A percentile compares a stretch with the other conserved stretches of the same genome.
Conservation (phyloP, 2,329 filamentous ascomycete species). For the Pseudocercospora fijiensis region DNA sequence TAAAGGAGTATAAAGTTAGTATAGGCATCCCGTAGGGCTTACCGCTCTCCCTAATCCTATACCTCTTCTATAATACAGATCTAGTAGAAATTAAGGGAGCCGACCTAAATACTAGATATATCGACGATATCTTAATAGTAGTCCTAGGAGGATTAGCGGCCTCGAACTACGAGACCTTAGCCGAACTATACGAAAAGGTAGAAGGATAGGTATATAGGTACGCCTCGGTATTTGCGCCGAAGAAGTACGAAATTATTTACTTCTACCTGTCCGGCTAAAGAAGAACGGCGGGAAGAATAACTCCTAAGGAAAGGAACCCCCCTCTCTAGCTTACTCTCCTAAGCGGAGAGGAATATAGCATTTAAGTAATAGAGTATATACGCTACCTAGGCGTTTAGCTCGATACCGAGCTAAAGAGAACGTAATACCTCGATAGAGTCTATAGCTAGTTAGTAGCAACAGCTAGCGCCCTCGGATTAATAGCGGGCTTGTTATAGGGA, state of each 20-base stretch:
- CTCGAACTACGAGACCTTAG: not conserved
- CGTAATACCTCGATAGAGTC: not conserved
- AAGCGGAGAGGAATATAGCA: not conserved
- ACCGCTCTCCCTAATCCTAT: not conserved
- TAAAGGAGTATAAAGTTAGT: not conserved
- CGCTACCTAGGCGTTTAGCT: not conserved
- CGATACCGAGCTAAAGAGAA: not conserved
- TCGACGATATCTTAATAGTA: not conserved
- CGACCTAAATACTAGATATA: not conserved
- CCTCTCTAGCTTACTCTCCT: not conserved
- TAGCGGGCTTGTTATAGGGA: not conserved
- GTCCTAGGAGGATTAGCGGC: not conserved
- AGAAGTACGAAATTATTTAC: conserved; percentile 1
- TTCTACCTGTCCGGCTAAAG: not conserved
- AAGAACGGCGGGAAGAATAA: not conserved
- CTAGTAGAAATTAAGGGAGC: not conserved
- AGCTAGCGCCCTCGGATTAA: not conserved
- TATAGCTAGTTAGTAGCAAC: too few relatives aligned
- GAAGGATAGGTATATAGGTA: not conserved
- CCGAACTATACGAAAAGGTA: not conserved
- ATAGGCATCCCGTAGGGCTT: not conserved
- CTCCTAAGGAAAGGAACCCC: not conserved
- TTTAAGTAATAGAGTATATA: not conserved
- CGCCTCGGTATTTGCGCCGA: not conserved
- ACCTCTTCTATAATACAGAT: not conserved